phyloP scores from a whole-genome alignment of 2,329 filamentous ascomycete genomes.

The Reticulascus tulasneorum region DNA sequence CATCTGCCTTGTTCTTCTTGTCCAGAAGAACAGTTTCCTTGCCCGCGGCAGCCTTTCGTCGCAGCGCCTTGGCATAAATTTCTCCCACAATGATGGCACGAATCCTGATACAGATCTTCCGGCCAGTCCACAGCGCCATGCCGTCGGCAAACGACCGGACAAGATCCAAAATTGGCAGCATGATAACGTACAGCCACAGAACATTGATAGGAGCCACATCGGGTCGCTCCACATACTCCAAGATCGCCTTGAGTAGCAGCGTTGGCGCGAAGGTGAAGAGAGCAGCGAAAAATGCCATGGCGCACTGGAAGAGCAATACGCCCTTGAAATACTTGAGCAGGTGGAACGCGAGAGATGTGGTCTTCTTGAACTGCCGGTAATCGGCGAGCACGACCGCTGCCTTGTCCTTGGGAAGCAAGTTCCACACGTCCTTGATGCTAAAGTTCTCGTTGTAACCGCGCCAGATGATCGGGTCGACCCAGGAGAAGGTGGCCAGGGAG shows the following conservation, averaged over 20 bases:
- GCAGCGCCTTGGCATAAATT: conserved; percentile 92
- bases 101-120: conserved; percentile 89
- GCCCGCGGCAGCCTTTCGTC: conserved; percentile 80
- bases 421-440: conserved; percentile 87
- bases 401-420: conserved; percentile 82
- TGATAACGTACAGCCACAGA: conserved; percentile 91
- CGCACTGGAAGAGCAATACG: conserved; percentile 70
- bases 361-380: conserved; percentile 83
- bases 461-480: conserved; percentile 88
- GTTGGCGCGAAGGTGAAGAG: conserved; percentile 90
- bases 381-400: conserved; percentile 73
- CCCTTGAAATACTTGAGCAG: conserved; percentile 80
- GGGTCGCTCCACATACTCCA: conserved; percentile 90
- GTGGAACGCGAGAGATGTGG: conserved; percentile 72
- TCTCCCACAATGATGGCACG: conserved; percentile 95
- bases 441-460: conserved; percentile 81
- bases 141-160: conserved; percentile 79
- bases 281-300: conserved; percentile 75
- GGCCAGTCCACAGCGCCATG: conserved; percentile 86
- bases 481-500: conserved; percentile 81
- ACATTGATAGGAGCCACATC: conserved; percentile 74
- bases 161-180: conserved; percentile 79
- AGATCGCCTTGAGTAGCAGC: conserved; percentile 81
- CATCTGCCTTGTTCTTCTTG: conserved; percentile 31
- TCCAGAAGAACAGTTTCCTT: conserved; percentile 69